Evolutionary conservation across 1,284 basidiomycete genomes (phyloP).

Genomic region (Malassezia dermatis): DNA sequence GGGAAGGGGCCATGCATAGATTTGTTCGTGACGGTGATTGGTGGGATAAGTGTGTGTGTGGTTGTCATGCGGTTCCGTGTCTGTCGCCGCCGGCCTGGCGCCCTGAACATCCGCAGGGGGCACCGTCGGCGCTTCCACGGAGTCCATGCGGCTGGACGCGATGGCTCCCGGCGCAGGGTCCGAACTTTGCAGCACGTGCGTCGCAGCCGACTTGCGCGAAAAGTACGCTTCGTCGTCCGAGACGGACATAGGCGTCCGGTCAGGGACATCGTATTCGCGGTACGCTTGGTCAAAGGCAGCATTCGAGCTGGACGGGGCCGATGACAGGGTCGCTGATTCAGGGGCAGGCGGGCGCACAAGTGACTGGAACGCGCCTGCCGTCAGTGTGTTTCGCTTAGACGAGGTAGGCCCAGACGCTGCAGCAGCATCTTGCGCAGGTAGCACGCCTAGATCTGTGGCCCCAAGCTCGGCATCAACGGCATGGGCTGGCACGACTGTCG

Average conservation of each 20-base stretch:
- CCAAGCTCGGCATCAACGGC: not conserved
- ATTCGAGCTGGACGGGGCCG: not conserved
- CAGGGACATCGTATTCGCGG: not conserved
- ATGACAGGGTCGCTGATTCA: not conserved
- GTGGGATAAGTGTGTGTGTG: not conserved
- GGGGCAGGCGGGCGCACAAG: not conserved
- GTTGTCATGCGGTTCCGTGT: not conserved
- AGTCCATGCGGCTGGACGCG: not conserved
- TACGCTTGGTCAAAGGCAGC: not conserved
- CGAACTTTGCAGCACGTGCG: not conserved
- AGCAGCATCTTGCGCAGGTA: not conserved
- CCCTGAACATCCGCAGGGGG: not conserved
- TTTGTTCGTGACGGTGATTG: constrained; percentile 10
- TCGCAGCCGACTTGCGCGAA: not conserved
- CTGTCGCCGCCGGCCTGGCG: not conserved
- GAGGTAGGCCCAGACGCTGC: not conserved
- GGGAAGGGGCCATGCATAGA: constrained; percentile 11
- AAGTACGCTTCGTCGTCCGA: not conserved
- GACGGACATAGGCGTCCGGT: not conserved
- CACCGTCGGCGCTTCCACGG: not conserved
- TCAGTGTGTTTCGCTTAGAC: not conserved
- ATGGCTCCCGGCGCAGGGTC: not conserved
- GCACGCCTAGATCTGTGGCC: too few species aligned
- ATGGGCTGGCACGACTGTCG: not conserved
- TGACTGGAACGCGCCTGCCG: not conserved